phyloP scores from a whole-genome alignment of 2,329 filamentous ascomycete species.

The Exserohilum turcica region DNA sequence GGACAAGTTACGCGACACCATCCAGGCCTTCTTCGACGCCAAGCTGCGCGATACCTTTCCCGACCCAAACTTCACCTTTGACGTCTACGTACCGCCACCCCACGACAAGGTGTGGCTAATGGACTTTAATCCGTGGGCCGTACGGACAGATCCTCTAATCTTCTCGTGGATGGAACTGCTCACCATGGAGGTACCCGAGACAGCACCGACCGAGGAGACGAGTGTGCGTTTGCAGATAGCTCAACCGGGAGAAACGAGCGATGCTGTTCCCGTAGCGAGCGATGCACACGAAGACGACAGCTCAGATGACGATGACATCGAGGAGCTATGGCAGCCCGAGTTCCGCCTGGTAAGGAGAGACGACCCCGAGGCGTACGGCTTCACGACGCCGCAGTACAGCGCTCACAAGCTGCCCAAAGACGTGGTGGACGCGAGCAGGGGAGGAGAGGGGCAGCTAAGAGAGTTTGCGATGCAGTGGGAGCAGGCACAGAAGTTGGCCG shows the following conservation, averaged over 20 bases:
- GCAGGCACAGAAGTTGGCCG: slow-evolving; percentile 51
- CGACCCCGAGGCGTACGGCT: slow-evolving; percentile 87
- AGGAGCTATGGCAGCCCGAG: slow-evolving; percentile 69
- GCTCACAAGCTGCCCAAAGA: slow-evolving; percentile 95
- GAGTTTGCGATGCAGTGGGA: slow-evolving; percentile 64
- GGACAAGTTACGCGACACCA: slow-evolving; percentile 68
- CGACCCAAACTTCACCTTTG: slow-evolving; percentile 83
- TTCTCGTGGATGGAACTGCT: slow-evolving; percentile 91
- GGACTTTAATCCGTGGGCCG: slow-evolving; percentile 95
- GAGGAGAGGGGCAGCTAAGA: slow-evolving; percentile 71
- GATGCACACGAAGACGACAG: slow-evolving; percentile 20
- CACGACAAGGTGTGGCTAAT: slow-evolving; percentile 82
- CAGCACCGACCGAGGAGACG: slow-evolving; percentile 12
- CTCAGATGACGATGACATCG: slow-evolving; percentile 57
- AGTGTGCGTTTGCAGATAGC: slow-evolving; percentile 38
- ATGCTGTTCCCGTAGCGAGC: not conserved
- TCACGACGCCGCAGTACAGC: slow-evolving; percentile 84
- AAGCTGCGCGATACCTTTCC: slow-evolving; percentile 78
- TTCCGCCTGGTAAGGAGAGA: slow-evolving; percentile 81
- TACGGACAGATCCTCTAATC: slow-evolving; percentile 82
- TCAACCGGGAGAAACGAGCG: slow-evolving; percentile 9
- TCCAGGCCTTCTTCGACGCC: slow-evolving; percentile 77
- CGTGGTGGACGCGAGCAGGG: slow-evolving; percentile 72
- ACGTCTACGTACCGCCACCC: slow-evolving; percentile 83
- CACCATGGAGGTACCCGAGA: slow-evolving; percentile 64